These are phyloP conservation scores for Lactarius deliciosus DNA, from an alignment of 768 basidiomycete genomes.

Conservation along the genomic window DNA sequence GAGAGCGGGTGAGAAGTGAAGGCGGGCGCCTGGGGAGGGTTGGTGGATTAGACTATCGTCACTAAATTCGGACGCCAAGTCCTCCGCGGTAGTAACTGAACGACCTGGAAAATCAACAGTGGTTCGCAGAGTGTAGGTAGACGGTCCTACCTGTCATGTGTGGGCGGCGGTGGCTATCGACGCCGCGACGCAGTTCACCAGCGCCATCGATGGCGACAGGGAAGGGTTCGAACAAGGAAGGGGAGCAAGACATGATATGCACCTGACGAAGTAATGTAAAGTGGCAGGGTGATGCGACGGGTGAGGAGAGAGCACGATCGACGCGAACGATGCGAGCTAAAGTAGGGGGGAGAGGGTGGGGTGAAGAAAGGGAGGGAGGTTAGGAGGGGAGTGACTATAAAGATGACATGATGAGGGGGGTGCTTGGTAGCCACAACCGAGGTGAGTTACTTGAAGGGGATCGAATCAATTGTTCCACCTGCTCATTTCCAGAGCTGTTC, in stretches of 20 bases:
- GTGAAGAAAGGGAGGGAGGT: constrained; percentile 4
- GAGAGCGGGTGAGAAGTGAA: constrained; percentile 18
- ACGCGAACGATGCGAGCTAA: not conserved
- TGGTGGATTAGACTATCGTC: constrained; percentile 19
- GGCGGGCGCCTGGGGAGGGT: constrained; percentile 22
- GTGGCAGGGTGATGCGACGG: constrained; percentile 1
- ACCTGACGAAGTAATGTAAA: constrained; percentile 3
- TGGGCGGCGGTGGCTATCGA: constrained; percentile 16
- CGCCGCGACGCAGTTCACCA: constrained; percentile 10
- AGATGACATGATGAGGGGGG: constrained; percentile 25
- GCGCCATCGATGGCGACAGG: constrained; percentile 17
- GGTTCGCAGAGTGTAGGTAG: not conserved
- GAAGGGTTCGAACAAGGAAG: constrained; percentile 26
- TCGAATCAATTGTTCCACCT: constrained; percentile 29
- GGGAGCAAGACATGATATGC: constrained; percentile 20
- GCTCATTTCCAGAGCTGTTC: constrained; percentile 21
- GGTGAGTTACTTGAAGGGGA: constrained; percentile 29
- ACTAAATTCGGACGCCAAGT: constrained; percentile 14
- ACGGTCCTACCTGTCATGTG: constrained; percentile 11
- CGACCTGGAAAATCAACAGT: not conserved
- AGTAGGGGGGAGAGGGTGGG: constrained; percentile 14
- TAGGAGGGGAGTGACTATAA: constrained; percentile 25
- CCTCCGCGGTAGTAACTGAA: constrained; percentile 5
- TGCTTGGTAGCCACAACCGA: constrained; percentile 29
- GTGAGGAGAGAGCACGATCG: constrained; percentile 7